Conservation (phyloP, 139 green algal species). For the Dunaliella sp. region DNA sequence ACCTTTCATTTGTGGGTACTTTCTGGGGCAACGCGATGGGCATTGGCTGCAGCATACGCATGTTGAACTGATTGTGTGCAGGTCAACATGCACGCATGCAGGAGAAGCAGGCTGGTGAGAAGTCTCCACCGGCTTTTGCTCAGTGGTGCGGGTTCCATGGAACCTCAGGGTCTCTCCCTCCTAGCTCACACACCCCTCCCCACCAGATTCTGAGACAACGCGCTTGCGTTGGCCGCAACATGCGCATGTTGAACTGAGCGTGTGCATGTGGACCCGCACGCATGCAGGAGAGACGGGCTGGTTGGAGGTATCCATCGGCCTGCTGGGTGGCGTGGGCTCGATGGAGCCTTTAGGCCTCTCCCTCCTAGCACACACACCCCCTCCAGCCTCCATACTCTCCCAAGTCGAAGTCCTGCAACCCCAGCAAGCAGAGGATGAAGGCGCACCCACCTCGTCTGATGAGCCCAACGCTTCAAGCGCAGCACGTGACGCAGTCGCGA, state of each 20-base stretch:
- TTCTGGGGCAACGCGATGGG: no score
- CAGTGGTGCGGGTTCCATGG: background rate
- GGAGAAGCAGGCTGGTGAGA: background rate
- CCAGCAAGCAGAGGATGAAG: no score
- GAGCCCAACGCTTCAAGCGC: background rate
- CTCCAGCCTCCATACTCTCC: background rate
- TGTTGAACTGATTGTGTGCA: no score
- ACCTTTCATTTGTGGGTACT: no score
- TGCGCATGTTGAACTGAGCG: no score
- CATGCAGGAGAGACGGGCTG: background rate
- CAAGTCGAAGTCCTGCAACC: no score
- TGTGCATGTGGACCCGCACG: background rate
- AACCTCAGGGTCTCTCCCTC: background rate
- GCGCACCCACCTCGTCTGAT: background rate
- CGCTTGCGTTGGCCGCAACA: no score
- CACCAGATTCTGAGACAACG: no score
- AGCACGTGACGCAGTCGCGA: background rate
- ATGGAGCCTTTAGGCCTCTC: background rate
- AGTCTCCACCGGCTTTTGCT: background rate
- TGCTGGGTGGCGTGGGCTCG: background rate
- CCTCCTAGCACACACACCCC: background rate
- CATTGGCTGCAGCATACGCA: no score
- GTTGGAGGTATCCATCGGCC: background rate
- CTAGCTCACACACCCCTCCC: background rate
- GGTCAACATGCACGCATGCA: background rate